Base-by-base conservation (phyloP, 768 basidiomycete species). In the Termitomyces sp. region DNA sequence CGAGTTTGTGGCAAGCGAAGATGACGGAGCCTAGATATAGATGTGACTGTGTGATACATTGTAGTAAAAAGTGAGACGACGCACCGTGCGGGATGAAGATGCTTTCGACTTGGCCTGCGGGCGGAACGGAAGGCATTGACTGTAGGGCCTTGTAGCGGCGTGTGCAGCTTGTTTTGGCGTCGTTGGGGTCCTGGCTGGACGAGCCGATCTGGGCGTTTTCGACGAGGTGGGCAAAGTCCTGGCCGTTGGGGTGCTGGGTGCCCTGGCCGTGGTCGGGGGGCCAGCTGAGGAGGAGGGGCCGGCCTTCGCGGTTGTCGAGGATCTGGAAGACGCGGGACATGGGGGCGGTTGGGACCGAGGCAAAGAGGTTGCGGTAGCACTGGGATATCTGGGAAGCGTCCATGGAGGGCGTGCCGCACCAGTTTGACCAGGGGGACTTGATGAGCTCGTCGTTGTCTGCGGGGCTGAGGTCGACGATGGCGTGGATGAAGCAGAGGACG, bases 81-180 rank as follows among this genome's bases (percentile, higher is more conserved):
- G 66, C 70, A 88, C 91, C 91, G 83, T 94, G 90, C 70, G 92
- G 91, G 72, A 93, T 91, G 73, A 90, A 93, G 62, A 93, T 87
- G 73, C 89, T 92, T 70, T 93, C 91, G 31, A 93, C 88, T 72
- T 87, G 83, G 59, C 79, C 81, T 52, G 76, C 77, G 58, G 81
- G 75, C 7, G 51, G 36, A 52, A 77, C 78, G 39, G 81, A 79
- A 67, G 79, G 76, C 79, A 89, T 82, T 65, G 75, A 75, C 69
- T 88, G 88, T 58, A 79, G 77, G 46, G 89, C 86, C 71, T 88
- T 88, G 78, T 88, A 93, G 67, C 91, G 80, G 71, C 91, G 81
- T 62, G 91, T 93, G 67, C 91, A 94, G 73, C 85, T 89, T 52
- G 91, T 94, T 76, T 90, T 92, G 50, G 91, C 91, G 69, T 83